Evolutionary conservation across 2,329 filamentous ascomycete genomes (phyloP).

Genomic region (Trematosphaeria pertusa): DNA sequence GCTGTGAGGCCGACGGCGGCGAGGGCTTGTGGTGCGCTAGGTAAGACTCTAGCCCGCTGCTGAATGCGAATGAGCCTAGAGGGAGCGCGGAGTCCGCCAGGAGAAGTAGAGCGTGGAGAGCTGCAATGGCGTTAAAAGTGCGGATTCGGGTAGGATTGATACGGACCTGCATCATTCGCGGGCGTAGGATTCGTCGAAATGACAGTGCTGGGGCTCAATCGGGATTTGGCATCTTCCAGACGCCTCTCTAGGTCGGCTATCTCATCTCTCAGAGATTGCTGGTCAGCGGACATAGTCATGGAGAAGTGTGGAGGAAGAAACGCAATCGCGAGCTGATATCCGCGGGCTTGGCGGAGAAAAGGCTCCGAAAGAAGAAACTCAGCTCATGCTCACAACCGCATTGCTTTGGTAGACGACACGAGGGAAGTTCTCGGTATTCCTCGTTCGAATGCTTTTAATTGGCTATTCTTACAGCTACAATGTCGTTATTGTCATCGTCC

Average conservation of each 20-base stretch:
- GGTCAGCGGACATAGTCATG: constrained; percentile 34
- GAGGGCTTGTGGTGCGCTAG: constrained; percentile 68
- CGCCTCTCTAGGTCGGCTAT: constrained; percentile 65
- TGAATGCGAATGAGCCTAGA: constrained; percentile 87
- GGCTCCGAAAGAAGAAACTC: no score
- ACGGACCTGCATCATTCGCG: constrained; percentile 25
- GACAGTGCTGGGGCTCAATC: constrained; percentile 49
- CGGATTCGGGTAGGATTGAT: constrained; percentile 4
- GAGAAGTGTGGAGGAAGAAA: constrained; percentile 21
- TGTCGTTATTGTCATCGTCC: constrained; percentile 10
- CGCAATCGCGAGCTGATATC: constrained; percentile 12
- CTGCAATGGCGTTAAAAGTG: constrained; percentile 18
- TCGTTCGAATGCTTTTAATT: background rate
- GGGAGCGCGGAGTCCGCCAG: constrained; percentile 83
- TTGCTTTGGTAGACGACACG: background rate
- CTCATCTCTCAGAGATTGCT: constrained; percentile 55
- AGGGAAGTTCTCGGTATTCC: no score
- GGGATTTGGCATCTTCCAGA: constrained; percentile 55
- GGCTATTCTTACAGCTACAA: constrained; percentile 12
- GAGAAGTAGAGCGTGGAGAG: constrained; percentile 74
- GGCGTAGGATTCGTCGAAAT: constrained; percentile 15
- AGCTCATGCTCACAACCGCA: background rate
- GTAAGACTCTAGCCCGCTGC: constrained; percentile 81
- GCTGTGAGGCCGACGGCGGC: constrained; percentile 37
- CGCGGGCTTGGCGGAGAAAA: constrained; percentile 24